Conservation (phyloP, 1,284 basidiomycete genomes). For the Ceratorhiza oryzae-sativae region DNA sequence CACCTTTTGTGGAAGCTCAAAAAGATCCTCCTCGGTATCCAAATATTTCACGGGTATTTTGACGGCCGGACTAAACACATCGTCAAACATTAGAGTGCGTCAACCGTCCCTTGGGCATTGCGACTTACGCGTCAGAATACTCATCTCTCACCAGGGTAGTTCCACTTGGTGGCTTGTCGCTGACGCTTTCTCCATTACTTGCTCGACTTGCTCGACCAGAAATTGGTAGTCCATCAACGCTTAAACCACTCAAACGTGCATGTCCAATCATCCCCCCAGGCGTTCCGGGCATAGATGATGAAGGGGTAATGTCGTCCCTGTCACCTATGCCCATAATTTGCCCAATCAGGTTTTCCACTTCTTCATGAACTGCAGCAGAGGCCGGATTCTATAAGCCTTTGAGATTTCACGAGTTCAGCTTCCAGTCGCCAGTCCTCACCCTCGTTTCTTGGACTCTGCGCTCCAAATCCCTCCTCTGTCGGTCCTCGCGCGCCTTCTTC, state of each 20-base stretch:
- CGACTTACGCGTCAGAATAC: conserved; percentile 30
- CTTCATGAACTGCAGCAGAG: conserved; percentile 54
- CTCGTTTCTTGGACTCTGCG: conserved; percentile 37
- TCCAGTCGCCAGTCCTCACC: background rate
- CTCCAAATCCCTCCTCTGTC: conserved; percentile 60
- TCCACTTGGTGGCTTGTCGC: conserved; percentile 16
- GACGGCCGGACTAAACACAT: background rate
- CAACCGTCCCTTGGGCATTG: background rate
- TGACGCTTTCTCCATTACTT: conserved; percentile 56
- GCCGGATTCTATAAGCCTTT: conserved; percentile 10
- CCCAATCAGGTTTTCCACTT: conserved; percentile 74
- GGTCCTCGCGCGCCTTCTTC: conserved; percentile 70
- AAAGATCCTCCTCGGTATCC: conserved; percentile 86
- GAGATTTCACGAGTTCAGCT: background rate
- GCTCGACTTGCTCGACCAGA: conserved; percentile 61
- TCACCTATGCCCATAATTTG: conserved; percentile 56
- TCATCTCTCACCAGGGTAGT: conserved; percentile 23
- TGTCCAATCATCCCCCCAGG: conserved; percentile 59
- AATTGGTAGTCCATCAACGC: conserved; percentile 46
- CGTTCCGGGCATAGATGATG: conserved; percentile 74
- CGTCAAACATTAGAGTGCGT: background rate
- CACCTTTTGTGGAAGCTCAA: conserved; percentile 87
- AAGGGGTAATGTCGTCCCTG: conserved; percentile 64
- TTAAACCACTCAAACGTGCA: conserved; percentile 48
- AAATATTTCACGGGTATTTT: conserved; percentile 67